phyloP scores from a whole-genome alignment of 495 filamentous ascomycete genomes.

The Jackrogersella minutella region DNA sequence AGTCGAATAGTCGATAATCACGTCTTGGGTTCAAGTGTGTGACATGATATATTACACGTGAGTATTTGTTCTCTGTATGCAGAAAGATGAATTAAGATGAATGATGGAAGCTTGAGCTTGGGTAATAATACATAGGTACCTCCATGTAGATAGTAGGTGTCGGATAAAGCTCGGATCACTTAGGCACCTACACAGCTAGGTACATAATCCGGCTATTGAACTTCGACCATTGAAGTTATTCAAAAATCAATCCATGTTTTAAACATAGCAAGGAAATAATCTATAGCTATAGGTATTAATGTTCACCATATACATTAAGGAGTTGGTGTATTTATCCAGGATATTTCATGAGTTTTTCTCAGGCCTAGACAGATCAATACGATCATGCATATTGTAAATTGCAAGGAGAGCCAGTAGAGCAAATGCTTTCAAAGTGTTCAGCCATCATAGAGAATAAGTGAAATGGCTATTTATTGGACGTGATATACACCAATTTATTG shows the following conservation, averaged over 20 bases:
- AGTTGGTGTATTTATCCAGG: too few relatives aligned
- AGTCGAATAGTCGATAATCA: not conserved
- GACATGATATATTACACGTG: not conserved
- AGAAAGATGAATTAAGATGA: slow-evolving; percentile 3
- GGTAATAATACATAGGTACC: slow-evolving; percentile 9
- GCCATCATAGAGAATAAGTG: not conserved
- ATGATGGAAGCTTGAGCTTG: slow-evolving; percentile 6
- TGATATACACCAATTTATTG: not conserved
- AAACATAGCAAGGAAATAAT: too few relatives aligned
- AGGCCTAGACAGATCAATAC: too few relatives aligned
- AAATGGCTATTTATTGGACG: too few relatives aligned
- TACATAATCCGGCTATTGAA: not conserved
- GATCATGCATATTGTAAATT: too few relatives aligned
- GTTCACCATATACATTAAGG: too few relatives aligned
- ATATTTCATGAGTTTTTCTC: too few relatives aligned
- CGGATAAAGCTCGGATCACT: slow-evolving; percentile 30
- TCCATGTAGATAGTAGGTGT: too few relatives aligned
- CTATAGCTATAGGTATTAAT: not conserved
- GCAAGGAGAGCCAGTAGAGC: too few relatives aligned
- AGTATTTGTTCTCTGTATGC: not conserved
- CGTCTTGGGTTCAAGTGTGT: not conserved
- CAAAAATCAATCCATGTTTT: too few relatives aligned
- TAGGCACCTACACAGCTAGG: not conserved
- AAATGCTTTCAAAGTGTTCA: too few relatives aligned
- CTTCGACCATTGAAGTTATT: too few relatives aligned